Evolutionary conservation across 192 early-diverging fungal species (phyloP), one percentile per base, ranked within the genome.

Genomic region (Phycomyces blakesleeanus): DNA sequence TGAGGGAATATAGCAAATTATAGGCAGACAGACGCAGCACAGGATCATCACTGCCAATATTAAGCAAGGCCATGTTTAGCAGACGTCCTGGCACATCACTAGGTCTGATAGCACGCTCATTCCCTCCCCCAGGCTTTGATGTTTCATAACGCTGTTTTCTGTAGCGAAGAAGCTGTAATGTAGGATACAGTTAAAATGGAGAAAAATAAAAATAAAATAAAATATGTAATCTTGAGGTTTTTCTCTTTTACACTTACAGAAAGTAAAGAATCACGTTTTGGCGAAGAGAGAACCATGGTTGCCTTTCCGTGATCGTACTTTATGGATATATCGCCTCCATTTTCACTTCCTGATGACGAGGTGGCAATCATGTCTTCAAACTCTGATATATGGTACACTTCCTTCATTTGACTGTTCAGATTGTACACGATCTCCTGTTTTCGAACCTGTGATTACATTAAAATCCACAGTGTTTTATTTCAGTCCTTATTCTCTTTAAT

Each of bases 31-130:
- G 66, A 9, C 95, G 77, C 51, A 98, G 70, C 26, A 75, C 77
- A 6, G 90, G 78, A 65, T 94, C 88, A 15, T 86, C 83, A 22
- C 87, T 89, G 0, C 89, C 91, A 27, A 93, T 75, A 72, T 96
- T 95, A 38, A 94, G 73, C 56, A 98, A 64, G 16, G 94, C 89
- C 77, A 97, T 93, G 59, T 93, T 97, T 50, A 97, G 81, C 27
- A 97, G 72, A 26, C 89, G 91, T 7, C 94, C 95, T 0, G 94
- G 91, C 0, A 96, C 93, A 80, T 95, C 93, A 6, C 80, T 76
- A 3, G 95, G 92, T 34, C 88, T 82, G 26, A 97, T 85, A 1
- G 80, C 78, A 37, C 92, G 83, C 40, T 92, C 87, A 26, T 75
- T 76, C 12, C 83, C 66, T 20, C 64, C 74, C n/a, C 63, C 59